A percentile compares a stretch with the other conserved stretches of the same genome.
Conservation (phyloP, 441 rosid genomes). For the Erodium trifolium region DNA sequence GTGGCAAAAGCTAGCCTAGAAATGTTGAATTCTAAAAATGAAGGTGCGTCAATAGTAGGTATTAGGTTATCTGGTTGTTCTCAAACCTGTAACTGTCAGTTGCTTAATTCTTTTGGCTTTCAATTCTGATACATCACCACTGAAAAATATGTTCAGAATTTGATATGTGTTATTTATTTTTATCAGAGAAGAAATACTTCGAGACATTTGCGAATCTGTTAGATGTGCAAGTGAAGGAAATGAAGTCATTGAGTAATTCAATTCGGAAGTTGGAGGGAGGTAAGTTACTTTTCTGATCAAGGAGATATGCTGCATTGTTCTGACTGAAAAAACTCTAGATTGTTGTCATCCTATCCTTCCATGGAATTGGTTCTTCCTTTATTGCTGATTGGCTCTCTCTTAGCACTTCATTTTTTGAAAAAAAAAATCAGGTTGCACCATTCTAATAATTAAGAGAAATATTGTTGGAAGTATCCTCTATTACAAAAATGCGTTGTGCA, state of each 20-base stretch:
- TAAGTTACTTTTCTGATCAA: conserved; percentile 13
- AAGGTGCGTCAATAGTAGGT: conserved; percentile 36
- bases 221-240: conserved; percentile 55
- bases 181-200: conserved; percentile 44
- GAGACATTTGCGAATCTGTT: conserved; percentile 39
- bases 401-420: background rate
- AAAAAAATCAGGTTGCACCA: background rate
- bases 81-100: background rate
- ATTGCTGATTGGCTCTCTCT: background rate
- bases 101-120: conserved; percentile 12
- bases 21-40: conserved; percentile 52
- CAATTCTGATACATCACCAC: background rate
- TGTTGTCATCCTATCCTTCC: background rate
- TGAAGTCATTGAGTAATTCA: conserved; percentile 51
- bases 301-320: background rate
- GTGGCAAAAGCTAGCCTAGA: conserved; percentile 86
- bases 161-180: conserved; percentile 14
- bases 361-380: background rate
- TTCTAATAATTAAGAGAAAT: background rate
- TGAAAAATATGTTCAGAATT: conserved; percentile 2
- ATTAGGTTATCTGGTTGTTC: background rate
- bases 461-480: background rate
- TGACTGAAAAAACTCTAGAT: background rate
- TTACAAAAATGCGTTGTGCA: background rate
- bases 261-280: conserved; percentile 65